Evolutionary conservation across 768 basidiomycete genomes (phyloP).

Genomic region (Leccinum longicurvipes): DNA sequence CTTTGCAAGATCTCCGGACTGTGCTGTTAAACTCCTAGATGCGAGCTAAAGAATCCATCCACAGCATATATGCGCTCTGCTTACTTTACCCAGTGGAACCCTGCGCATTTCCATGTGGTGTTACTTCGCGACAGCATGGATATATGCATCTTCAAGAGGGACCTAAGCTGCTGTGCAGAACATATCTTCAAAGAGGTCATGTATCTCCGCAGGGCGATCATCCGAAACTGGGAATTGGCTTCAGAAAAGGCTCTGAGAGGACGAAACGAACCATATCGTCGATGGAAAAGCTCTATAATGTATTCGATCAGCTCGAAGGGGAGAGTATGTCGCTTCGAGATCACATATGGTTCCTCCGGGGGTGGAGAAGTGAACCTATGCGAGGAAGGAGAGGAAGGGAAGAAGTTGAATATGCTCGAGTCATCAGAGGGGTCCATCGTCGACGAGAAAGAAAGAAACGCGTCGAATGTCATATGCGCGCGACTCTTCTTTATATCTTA

Average conservation of each 20-base stretch:
- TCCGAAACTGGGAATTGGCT: conserved; percentile 41
- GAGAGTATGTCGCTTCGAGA: conserved; percentile 14
- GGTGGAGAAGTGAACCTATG: conserved; percentile 25
- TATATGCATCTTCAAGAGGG: conserved; percentile 33
- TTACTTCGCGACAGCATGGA: conserved; percentile 25
- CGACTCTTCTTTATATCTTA: conserved; percentile 1
- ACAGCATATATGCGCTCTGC: conserved; percentile 26
- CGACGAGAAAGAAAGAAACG: conserved; percentile 4
- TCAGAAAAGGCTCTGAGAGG: conserved; percentile 39
- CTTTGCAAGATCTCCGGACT: conserved; percentile 15
- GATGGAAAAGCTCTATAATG: conserved; percentile 26
- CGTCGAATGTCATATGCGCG: neutral
- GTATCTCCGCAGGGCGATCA: conserved; percentile 39
- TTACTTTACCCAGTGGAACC: conserved; percentile 48
- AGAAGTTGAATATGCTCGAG: conserved; percentile 6
- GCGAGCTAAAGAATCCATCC: neutral
- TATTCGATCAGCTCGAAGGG: conserved; percentile 33
- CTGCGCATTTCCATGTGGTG: conserved; percentile 18
- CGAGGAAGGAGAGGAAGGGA: conserved; percentile 14
- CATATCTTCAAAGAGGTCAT: conserved; percentile 22
- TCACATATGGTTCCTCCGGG: conserved; percentile 3
- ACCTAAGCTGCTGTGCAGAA: conserved; percentile 19
- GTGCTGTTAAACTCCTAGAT: conserved; percentile 20
- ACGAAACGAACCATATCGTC: conserved; percentile 25
- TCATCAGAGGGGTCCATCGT: conserved; percentile 17